Conservation (phyloP, 352 stramenopile genomes). For the Phytophthora vignae region DNA sequence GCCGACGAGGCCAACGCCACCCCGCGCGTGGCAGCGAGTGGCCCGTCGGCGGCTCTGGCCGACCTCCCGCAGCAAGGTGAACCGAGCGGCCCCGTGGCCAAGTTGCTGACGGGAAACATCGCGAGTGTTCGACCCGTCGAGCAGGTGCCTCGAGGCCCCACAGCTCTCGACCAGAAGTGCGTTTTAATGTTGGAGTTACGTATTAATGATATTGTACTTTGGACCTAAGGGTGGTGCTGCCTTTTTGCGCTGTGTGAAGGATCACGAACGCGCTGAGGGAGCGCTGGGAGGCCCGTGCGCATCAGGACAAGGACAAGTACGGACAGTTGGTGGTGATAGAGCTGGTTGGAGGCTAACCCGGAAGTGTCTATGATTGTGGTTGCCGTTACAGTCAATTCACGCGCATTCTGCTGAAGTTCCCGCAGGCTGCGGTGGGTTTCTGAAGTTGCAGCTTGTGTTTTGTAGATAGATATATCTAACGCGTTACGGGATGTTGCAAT, state of each 20-base stretch:
- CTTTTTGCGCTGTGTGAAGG: conserved; percentile 26
- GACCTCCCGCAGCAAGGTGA: conserved; percentile 14
- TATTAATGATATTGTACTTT: background rate
- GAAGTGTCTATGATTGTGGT: background rate
- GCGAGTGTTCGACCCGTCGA: conserved; percentile 68
- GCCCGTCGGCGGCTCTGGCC: background rate
- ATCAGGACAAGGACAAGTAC: conserved; percentile 61
- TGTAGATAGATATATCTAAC: background rate
- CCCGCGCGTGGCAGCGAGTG: conserved; percentile 11
- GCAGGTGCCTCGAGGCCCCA: conserved; percentile 27
- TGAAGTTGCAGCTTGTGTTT: background rate
- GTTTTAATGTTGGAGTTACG: too few species aligned
- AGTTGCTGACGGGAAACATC: conserved; percentile 36
- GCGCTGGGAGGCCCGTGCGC: conserved; percentile 64
- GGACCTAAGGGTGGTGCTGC: background rate
- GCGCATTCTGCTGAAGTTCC: conserved; percentile 83
- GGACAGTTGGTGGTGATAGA: conserved; percentile 12
- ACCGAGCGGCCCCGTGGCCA: conserved; percentile 13
- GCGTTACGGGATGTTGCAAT: background rate
- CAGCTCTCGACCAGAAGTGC: conserved; percentile 79
- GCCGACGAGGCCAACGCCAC: conserved; percentile 22
- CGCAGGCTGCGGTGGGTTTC: conserved; percentile 51
- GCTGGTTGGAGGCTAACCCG: background rate
- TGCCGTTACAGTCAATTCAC: conserved; percentile 68
- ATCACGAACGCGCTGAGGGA: conserved; percentile 85